Evolutionary conservation across 495 filamentous ascomycete genomes (phyloP).

Genomic region (Pseudevernia furfuracea): DNA sequence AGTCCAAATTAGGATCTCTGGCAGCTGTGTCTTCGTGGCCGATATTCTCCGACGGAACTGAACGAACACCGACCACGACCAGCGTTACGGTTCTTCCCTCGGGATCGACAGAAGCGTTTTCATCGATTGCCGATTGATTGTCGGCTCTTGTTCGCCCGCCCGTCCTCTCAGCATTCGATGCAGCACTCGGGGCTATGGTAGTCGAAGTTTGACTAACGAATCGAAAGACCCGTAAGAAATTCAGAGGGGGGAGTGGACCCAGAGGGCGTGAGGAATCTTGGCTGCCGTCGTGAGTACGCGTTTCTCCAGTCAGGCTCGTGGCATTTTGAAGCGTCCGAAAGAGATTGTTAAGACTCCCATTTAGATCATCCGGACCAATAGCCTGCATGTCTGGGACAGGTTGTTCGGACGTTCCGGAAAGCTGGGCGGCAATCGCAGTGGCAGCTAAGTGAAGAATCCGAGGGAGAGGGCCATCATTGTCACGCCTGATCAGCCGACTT

Average conservation of each 20-base stretch:
- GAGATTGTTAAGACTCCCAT: constrained; percentile 51
- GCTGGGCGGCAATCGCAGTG: constrained; percentile 52
- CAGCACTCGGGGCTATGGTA: constrained; percentile 22
- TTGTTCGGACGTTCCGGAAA: constrained; percentile 49
- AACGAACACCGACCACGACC: constrained; percentile 66
- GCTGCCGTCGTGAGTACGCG: constrained; percentile 23
- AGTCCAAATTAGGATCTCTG: constrained; percentile 42
- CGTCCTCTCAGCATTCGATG: constrained; percentile 23
- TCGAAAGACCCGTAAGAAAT: constrained; percentile 54
- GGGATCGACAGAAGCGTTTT: constrained; percentile 40
- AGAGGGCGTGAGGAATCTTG: constrained; percentile 24
- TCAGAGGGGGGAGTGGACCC: constrained; percentile 43
- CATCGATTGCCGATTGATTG: constrained; percentile 30
- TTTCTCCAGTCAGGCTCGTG: constrained; percentile 35
- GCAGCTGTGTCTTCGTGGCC: constrained; percentile 40
- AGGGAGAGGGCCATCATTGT: constrained; percentile 52
- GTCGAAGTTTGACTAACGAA: constrained; percentile 45
- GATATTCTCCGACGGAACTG: constrained; percentile 49
- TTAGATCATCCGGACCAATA: constrained; percentile 48
- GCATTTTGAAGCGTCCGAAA: constrained; percentile 50
- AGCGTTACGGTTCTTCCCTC: constrained; percentile 60
- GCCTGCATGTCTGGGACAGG: constrained; percentile 51
- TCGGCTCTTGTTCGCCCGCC: constrained; percentile 16
- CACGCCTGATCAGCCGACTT: constrained; percentile 42
- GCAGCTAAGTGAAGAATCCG: constrained; percentile 52